Base-by-base conservation (phyloP, 164 flowering plant species). In the Chimonanthus salicifolius region DNA sequence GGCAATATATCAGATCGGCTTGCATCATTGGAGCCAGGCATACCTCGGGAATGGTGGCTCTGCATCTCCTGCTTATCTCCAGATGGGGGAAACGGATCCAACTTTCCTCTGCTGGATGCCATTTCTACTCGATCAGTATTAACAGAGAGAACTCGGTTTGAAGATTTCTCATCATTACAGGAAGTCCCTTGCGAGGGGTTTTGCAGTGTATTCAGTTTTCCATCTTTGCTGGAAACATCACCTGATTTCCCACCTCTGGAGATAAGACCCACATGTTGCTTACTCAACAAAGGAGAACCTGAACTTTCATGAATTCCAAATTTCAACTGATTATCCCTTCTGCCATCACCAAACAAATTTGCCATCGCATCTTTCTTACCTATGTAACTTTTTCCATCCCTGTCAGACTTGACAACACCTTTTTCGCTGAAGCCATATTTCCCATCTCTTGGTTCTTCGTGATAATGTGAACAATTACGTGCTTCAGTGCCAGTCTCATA, bases 311-410 rank as follows among this genome's bases (percentile, higher is more conserved):
- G 77, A 43, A 68, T 77, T 48, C 72, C 82, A 71, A 69, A 58
- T 68, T 85, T 82, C 58, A 71, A 58, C 51, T 71, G 84, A 64
- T 21, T 75, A 62, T 74, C 87, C 63, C 77, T 83, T 83, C 79
- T 83, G 68, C 68, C 79, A 64, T 85, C 92, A 72, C 63, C 74
- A 33, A 63, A 72, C 72, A 74, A 64, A 75, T 83, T 85, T 71
- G 82, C 84, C 33, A 68, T 62, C 73, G 76, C 20, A n/a, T 82
- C 86, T 74, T 84, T 87, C 84, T 83, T 86, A 49, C 72, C 70
- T 45, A 54, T 62, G 74, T 58, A n/a, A 73, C 73, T 79, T 48
- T 84, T 83, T 70, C 81, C 89, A 76, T 47, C 73, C 74, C 80
- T 85, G 10, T 71, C 76, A 44, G 80, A 65, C 69, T 77, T 83